These are phyloP conservation scores for Paramecium sexaurelia DNA, from an alignment of 73 alveolate species.

Conservation along the genomic window DNA sequence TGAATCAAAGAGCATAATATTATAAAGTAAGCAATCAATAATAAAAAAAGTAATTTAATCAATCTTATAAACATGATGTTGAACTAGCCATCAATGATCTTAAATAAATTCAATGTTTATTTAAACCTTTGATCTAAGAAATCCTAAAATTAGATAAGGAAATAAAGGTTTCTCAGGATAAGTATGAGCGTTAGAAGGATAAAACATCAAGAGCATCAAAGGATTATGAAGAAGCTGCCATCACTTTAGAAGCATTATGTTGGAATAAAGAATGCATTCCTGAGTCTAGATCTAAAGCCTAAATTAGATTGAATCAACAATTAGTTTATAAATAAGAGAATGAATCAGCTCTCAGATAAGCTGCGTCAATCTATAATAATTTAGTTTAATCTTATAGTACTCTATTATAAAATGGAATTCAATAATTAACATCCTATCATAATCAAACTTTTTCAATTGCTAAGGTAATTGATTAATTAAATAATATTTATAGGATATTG, in stretches of 20 bases:
- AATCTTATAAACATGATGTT: neutral
- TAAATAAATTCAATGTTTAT: neutral
- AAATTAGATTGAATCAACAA: neutral
- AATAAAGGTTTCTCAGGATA: neutral
- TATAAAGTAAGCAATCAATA: neutral
- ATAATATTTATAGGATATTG: neutral
- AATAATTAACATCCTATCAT: neutral
- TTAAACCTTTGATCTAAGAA: conserved; percentile 1
- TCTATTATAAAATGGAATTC: neutral
- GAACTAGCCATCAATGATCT: neutral
- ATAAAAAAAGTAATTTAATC: neutral
- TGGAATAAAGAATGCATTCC: conserved; percentile 47
- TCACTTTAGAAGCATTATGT: conserved; percentile 11
- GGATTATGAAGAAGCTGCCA: conserved; percentile 59
- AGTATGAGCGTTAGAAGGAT: conserved; percentile 20
- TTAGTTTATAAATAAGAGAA: conserved; percentile 6
- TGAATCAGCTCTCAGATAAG: neutral
- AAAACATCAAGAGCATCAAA: conserved; percentile 14
- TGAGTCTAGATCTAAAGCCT: neutral
- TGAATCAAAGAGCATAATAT: conserved; percentile 20
- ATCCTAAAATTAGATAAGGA: conserved; percentile 21
- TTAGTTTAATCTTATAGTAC: neutral
- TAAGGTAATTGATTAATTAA: neutral
- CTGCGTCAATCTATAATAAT: neutral
- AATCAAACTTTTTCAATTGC: neutral